Base-by-base conservation (phyloP, 805 yeast genomes). In the Candida ulmi region DNA sequence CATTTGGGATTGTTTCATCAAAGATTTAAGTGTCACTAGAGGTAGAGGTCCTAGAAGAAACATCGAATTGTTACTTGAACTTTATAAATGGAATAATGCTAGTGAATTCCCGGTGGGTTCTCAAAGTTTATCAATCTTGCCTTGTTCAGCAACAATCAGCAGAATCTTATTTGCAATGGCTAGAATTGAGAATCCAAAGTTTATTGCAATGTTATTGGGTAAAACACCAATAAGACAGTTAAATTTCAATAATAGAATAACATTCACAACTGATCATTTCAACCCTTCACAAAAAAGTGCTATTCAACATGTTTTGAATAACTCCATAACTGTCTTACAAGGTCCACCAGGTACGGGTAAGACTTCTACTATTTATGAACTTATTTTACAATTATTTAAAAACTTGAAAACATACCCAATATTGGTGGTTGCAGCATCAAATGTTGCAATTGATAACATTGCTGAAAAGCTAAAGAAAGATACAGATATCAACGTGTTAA, bases 281-380 rank as follows among this genome's bases (percentile, higher is more conserved):
- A 78, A 78, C 51, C 74, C 69, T 7, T 78, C 84, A 0, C 85
- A 78, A 44, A 74, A 74, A 45, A 65, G 66, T 25, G 80, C 81
- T 3, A 45, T 53, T 25, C 54, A 52, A 28, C 56, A 52, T 24
- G 56, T 52, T 16, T 35, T 52, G 37, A 52, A 52, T 36, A 52
- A 52, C 31, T 48, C 56, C 17, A 72, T 69, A 30, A 77, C 79
- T 3, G 48, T 83, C 15, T 66, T 83, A 16, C 90, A 82, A 57
- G 91, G 90, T 2, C 91, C 91, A 1, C 90, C 90, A 3, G 91
- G 90, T 12, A 83, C 91, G 0, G 91, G 91, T 40, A 83, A 83
- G 55, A 83, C 91, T 0, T 76, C 80, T 34, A 83, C 88, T 0
- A 62, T 83, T 21, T 77, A 80, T 36, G 90, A 83, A 50, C 65